phyloP scores from a whole-genome alignment of 306 rosid species.

The Quercus agrifolia region DNA sequence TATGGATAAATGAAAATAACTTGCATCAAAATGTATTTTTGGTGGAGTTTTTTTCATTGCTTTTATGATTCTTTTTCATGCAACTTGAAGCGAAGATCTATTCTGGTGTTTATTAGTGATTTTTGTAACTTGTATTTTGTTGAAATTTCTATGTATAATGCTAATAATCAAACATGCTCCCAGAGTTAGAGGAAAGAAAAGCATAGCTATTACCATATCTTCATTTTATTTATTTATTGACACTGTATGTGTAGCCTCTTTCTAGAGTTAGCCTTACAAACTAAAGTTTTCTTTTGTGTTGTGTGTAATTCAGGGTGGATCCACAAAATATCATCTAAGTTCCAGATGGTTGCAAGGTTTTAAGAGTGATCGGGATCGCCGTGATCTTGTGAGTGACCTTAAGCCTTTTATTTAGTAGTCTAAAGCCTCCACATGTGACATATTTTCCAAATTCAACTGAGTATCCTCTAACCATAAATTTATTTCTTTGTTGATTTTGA shows the following conservation, averaged over 20 bases:
- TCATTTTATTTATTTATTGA: conserved; percentile 3
- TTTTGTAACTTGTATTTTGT: not conserved
- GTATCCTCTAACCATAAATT: not conserved
- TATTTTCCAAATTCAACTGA: not conserved
- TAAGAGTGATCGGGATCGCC: conserved; percentile 87
- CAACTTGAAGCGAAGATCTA: too few species aligned
- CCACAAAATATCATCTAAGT: conserved; percentile 78
- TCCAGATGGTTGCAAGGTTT: conserved; percentile 93
- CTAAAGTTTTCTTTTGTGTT: conserved; percentile 27
- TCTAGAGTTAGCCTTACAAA: not conserved
- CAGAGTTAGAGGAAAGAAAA: not conserved
- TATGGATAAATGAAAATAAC: not conserved
- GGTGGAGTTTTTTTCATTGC: not conserved
- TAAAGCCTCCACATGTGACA: conserved; percentile 2
- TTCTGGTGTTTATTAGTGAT: not conserved
- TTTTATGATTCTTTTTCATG: too few species aligned
- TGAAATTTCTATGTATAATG: not conserved
- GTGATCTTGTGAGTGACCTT: conserved; percentile 72
- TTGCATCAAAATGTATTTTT: not conserved
- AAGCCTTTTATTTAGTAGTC: conserved; percentile 1
- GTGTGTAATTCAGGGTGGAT: conserved; percentile 73
- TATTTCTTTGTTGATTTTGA: not conserved
- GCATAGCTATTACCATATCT: not conserved
- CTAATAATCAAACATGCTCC: not conserved
- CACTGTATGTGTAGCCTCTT: not conserved